Percentiles rank a stretch among this genome's conserved stretches.
phyloP scores from a whole-genome alignment of 192 early-diverging fungal species.

The Irineochytrium annulatum region DNA sequence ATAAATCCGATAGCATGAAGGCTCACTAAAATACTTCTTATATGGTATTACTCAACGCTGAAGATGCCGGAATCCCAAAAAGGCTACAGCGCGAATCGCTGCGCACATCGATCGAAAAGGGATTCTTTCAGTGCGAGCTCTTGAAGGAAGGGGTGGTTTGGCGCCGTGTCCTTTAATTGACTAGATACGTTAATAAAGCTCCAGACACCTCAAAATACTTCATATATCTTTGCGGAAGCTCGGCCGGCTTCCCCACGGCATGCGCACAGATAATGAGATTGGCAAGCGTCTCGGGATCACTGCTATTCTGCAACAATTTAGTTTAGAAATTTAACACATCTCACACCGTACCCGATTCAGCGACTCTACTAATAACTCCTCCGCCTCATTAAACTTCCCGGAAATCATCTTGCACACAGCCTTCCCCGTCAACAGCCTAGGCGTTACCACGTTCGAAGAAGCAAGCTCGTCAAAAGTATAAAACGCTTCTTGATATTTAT shows the following conservation, averaged over 20 bases:
- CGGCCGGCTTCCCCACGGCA: constrained; percentile 62
- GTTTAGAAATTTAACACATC: not conserved
- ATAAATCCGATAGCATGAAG: too few species aligned
- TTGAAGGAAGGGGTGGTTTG: constrained; percentile 72
- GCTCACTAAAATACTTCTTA: too few species aligned
- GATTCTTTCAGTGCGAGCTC: constrained; percentile 74
- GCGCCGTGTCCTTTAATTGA: constrained; percentile 70
- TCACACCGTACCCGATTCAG: constrained; percentile 35
- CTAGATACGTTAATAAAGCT: constrained; percentile 26
- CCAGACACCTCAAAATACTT: constrained; percentile 55
- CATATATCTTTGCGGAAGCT: constrained; percentile 60
- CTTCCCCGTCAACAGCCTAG: constrained; percentile 71
- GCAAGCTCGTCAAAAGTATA: constrained; percentile 95
- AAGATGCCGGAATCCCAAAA: too few species aligned
- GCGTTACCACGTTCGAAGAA: constrained; percentile 63
- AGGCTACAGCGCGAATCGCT: too few species aligned
- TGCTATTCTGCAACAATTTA: constrained; percentile 43
- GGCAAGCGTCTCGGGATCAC: constrained; percentile 78
- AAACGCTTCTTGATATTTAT: constrained; percentile 79
- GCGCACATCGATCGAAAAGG: constrained; percentile 72
- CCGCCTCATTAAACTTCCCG: constrained; percentile 78
- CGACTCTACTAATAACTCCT: constrained; percentile 72
- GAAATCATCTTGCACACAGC: constrained; percentile 80
- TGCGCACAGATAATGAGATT: constrained; percentile 78
- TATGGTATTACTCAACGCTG: too few species aligned